Conservation (phyloP, 2,329 filamentous ascomycete species). For the Phaeosphaeria sp. region DNA sequence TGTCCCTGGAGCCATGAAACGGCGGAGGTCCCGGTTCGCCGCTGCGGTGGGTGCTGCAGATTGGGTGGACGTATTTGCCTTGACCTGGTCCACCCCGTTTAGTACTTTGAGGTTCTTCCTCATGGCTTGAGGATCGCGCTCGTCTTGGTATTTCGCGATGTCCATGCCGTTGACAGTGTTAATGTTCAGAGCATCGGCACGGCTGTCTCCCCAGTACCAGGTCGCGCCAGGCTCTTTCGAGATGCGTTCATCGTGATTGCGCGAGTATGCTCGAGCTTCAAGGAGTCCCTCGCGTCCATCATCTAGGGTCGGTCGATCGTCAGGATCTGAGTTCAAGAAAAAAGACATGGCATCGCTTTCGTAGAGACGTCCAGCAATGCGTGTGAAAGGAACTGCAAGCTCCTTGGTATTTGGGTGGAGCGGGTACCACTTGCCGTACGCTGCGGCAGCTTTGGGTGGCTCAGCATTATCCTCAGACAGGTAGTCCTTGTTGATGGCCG, state of each 20-base stretch:
- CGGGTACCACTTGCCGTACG: conserved; percentile 61
- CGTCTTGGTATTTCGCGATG: conserved; percentile 54
- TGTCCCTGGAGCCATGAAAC: conserved; percentile 28
- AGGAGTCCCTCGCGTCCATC: conserved; percentile 56
- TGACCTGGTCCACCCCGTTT: conserved; percentile 35
- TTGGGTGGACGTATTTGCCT: conserved; percentile 4
- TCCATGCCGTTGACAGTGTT: conserved; percentile 62
- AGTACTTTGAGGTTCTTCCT: conserved; percentile 55
- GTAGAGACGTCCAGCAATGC: conserved; percentile 62
- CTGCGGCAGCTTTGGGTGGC: conserved; percentile 31
- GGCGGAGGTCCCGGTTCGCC: conserved; percentile 7
- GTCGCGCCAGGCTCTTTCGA: conserved; percentile 38
- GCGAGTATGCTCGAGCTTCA: conserved; percentile 57
- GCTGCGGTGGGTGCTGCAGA: neutral
- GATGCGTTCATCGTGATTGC: conserved; percentile 58
- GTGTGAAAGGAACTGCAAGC: conserved; percentile 57
- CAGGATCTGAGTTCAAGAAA: conserved; percentile 48
- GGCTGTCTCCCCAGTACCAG: conserved; percentile 66
- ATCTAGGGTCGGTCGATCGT: conserved; percentile 35
- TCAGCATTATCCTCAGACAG: conserved; percentile 14
- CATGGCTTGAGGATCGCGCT: conserved; percentile 56
- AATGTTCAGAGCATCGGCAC: conserved; percentile 63
- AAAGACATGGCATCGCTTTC: conserved; percentile 58
- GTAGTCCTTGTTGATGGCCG: conserved; percentile 38
- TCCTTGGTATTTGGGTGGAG: conserved; percentile 51